These are phyloP conservation scores for Iberis pinnata DNA, from an alignment of 345 rosid genomes.

Conservation along the genomic window DNA sequence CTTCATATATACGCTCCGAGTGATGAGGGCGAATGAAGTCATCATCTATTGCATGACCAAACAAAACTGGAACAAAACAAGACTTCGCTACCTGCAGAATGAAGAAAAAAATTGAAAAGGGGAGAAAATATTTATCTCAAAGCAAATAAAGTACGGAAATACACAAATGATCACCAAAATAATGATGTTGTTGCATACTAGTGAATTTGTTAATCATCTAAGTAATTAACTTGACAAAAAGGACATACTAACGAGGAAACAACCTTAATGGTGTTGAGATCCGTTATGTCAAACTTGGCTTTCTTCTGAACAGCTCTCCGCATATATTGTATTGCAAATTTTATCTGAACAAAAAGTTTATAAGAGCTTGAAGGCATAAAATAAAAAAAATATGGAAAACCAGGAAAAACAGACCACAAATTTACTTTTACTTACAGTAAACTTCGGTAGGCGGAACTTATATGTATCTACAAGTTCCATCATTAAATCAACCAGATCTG, in stretches of 20 bases:
- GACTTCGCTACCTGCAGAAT: slow-evolving; percentile 63
- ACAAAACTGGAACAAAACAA: slow-evolving; percentile 84
- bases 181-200: neutral
- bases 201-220: neutral
- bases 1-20: slow-evolving; percentile 72
- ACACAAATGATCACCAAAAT: neutral
- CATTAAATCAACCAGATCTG: slow-evolving; percentile 92
- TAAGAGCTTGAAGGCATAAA: neutral
- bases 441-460: slow-evolving; percentile 75
- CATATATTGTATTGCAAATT: slow-evolving; percentile 90
- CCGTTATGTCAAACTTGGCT: slow-evolving; percentile 80
- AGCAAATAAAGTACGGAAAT: neutral
- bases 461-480: slow-evolving; percentile 92
- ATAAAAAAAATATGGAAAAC: neutral
- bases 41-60: slow-evolving; percentile 92
- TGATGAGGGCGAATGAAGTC: slow-evolving; percentile 92
- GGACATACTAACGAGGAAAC: slow-evolving; percentile 11
- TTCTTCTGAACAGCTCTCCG: slow-evolving; percentile 71
- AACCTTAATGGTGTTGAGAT: slow-evolving; percentile 79
- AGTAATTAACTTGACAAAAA: neutral
- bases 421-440: slow-evolving; percentile 54
- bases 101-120: neutral
- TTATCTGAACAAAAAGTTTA: slow-evolving; percentile 43
- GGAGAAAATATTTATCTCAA: slow-evolving; percentile 7
- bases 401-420: slow-evolving; percentile 2